phyloP scores from a whole-genome alignment of 257 asterid species.

The Salvia miltiorrhiza region DNA sequence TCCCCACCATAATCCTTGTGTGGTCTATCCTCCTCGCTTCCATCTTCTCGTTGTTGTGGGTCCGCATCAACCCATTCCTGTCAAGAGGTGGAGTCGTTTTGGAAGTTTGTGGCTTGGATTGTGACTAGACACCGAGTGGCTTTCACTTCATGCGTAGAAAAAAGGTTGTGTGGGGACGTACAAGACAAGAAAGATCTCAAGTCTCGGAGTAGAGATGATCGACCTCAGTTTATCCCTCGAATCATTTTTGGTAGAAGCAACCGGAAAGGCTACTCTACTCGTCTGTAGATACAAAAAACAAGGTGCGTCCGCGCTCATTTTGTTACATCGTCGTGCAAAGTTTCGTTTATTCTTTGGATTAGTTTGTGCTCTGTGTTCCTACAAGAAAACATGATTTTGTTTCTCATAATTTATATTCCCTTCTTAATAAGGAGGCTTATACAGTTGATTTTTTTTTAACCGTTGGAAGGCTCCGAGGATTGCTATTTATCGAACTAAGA shows the following conservation, averaged over 20 bases:
- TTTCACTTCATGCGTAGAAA: neutral
- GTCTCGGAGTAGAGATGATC: neutral
- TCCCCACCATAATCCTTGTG: conserved; percentile 58
- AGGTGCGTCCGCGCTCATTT: neutral
- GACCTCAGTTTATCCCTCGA: neutral
- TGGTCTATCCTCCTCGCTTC: conserved; percentile 71
- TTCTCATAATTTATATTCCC: conserved; percentile 32
- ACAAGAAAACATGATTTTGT: conserved; percentile 3
- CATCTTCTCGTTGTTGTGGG: conserved; percentile 66
- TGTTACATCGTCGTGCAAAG: too few species aligned
- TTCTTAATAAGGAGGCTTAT: conserved; percentile 24
- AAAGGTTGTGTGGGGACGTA: conserved; percentile 1
- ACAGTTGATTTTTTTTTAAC: conserved; percentile 14
- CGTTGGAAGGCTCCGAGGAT: neutral
- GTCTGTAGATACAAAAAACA: conserved; percentile 32
- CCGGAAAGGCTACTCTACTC: conserved; percentile 8
- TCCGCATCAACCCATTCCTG: conserved; percentile 57
- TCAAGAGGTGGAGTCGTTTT: conserved; percentile 44
- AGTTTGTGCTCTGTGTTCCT: conserved; percentile 23
- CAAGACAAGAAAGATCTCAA: too few species aligned
- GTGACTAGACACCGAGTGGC: conserved; percentile 27
- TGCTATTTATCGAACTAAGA: neutral
- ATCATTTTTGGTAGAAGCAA: neutral
- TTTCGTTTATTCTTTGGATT: conserved; percentile 36
- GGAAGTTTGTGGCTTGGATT: conserved; percentile 63